phyloP scores from a whole-genome alignment of 805 yeast genomes.

The Cyberlindnera bimundalis region DNA sequence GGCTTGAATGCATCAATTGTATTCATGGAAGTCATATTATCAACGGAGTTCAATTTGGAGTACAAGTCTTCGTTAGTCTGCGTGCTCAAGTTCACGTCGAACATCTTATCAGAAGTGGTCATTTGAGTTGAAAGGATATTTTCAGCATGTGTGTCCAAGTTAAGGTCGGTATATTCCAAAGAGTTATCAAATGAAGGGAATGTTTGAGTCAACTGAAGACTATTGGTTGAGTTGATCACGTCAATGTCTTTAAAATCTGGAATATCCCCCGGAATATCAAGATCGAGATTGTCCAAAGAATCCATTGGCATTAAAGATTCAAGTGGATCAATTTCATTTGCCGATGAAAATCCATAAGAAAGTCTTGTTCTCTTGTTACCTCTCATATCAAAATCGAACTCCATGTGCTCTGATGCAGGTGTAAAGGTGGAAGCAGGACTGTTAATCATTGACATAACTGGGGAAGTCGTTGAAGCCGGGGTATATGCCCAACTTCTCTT shows the following conservation, averaged over 20 bases:
- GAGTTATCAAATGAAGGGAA: background rate
- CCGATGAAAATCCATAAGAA: conserved; percentile 20
- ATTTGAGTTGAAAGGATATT: background rate
- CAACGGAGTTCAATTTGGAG: conserved; percentile 1
- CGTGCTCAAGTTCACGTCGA: conserved; percentile 6
- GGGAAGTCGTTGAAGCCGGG: conserved; percentile 14
- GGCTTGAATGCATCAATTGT: conserved; percentile 5
- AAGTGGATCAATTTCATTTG: conserved; percentile 21
- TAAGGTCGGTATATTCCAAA: conserved; percentile 6
- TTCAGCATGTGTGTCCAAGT: background rate
- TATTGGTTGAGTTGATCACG: conserved; percentile 1
- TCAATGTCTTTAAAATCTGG: conserved; percentile 19
- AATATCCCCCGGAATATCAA: conserved; percentile 19
- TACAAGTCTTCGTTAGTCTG: conserved; percentile 1
- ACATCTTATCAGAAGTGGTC: conserved; percentile 1
- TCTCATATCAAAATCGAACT: conserved; percentile 13
- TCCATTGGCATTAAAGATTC: conserved; percentile 9
- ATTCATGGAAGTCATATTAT: background rate
- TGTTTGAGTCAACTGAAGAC: conserved; percentile 5
- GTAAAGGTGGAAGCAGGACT: conserved; percentile 4
- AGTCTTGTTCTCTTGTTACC: conserved; percentile 11
- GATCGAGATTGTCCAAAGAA: conserved; percentile 10
- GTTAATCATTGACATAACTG: conserved; percentile 9
- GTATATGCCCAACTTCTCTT: conserved; percentile 12
- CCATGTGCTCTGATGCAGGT: conserved; percentile 15